Percentiles rank a stretch among this genome's conserved stretches.
phyloP scores from a whole-genome alignment of 2,329 filamentous ascomycete species.

The Huntiella moniliformis region DNA sequence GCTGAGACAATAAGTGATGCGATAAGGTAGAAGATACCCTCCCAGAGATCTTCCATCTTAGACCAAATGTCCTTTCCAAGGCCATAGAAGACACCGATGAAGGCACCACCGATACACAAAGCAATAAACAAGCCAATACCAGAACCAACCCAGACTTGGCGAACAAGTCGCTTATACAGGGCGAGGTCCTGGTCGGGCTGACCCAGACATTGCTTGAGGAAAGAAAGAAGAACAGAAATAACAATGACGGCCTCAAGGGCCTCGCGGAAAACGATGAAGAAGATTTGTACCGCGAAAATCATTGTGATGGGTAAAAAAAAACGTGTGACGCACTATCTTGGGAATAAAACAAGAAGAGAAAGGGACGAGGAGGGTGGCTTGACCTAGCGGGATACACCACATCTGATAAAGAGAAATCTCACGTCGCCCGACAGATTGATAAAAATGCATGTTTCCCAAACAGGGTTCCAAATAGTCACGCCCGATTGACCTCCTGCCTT shows the following conservation, averaged over 20 bases:
- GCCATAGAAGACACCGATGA: conserved; percentile 59
- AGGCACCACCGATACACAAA: conserved; percentile 41
- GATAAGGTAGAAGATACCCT: conserved; percentile 49
- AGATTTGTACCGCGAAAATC: conserved; percentile 63
- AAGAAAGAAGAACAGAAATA: conserved; percentile 69
- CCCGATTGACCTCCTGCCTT: too few species aligned
- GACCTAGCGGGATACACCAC: too few species aligned
- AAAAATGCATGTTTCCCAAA: too few species aligned
- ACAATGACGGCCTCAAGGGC: conserved; percentile 68
- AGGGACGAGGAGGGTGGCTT: not conserved
- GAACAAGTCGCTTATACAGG: conserved; percentile 48
- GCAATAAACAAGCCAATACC: conserved; percentile 43
- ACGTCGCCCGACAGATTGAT: too few species aligned
- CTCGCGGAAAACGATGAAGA: conserved; percentile 83
- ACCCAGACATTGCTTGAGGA: conserved; percentile 61
- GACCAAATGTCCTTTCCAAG: conserved; percentile 43
- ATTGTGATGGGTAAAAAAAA: conserved; percentile 35
- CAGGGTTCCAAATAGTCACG: too few species aligned
- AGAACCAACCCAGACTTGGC: conserved; percentile 55
- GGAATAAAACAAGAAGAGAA: not conserved
- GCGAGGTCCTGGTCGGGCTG: conserved; percentile 40
- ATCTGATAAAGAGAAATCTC: too few species aligned
- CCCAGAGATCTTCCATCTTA: conserved; percentile 49
- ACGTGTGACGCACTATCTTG: not conserved
- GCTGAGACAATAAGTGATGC: conserved; percentile 53